A percentile compares a stretch with the other conserved stretches of the same genome.
These are phyloP conservation scores for Diaporthe velutina DNA, from an alignment of 2,329 filamentous ascomycete species.

Conservation along the genomic window DNA sequence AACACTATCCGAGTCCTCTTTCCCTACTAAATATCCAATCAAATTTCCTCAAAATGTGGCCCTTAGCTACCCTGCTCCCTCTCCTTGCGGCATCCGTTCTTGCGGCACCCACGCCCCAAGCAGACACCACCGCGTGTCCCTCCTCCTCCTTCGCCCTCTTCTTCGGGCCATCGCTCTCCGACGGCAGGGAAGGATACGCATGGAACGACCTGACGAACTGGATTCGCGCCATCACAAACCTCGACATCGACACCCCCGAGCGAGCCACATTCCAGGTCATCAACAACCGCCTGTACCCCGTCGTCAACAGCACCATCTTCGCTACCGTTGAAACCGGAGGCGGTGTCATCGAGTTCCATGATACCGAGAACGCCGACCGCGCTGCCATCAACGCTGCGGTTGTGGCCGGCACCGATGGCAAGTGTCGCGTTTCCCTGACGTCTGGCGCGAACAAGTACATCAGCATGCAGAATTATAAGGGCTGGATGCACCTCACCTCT, in stretches of 20 bases:
- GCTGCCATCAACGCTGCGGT: neutral
- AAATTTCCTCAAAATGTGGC: neutral
- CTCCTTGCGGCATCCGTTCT: constrained; percentile 2
- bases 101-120: constrained; percentile 5
- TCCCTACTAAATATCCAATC: neutral
- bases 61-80: neutral
- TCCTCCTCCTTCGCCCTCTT: neutral
- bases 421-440: constrained; percentile 13
- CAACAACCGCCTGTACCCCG: constrained; percentile 18
- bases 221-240: constrained; percentile 4
- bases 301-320: constrained; percentile 56
- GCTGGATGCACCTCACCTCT: constrained; percentile 23
- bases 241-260: constrained; percentile 18
- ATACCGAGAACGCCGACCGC: neutral
- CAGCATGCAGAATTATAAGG: constrained; percentile 25
- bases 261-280: constrained; percentile 18
- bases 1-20: neutral
- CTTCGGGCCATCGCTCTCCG: constrained; percentile 19
- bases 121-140: neutral
- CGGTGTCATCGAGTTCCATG: neutral
- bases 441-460: neutral
- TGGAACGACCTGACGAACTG: constrained; percentile 9
- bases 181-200: neutral
- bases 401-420: neutral
- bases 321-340: neutral